A percentile compares a stretch with the other conserved stretches of the same genome.
phyloP scores from a whole-genome alignment of 768 basidiomycete species.

The Russula brevipes region DNA sequence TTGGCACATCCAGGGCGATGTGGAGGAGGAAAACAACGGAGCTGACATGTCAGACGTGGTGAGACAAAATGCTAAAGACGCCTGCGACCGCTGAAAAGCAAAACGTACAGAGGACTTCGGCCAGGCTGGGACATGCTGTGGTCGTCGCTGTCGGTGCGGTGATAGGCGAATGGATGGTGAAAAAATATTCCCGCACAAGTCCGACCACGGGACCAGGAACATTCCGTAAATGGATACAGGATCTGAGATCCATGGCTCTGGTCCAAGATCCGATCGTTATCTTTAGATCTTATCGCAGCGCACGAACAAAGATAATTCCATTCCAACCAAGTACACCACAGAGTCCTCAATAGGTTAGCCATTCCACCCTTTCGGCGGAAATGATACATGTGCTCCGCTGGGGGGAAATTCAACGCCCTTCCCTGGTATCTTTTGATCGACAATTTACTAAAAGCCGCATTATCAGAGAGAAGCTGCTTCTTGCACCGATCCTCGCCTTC shows the following conservation, averaged over 20 bases:
- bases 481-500: conserved; percentile 10
- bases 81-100: neutral
- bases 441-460: conserved; percentile 10
- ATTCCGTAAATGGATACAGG: neutral
- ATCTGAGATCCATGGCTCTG: conserved; percentile 11
- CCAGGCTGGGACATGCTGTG: conserved; percentile 26
- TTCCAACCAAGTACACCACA: neutral
- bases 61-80: neutral
- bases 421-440: conserved; percentile 13
- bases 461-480: conserved; percentile 2
- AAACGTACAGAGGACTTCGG: conserved; percentile 25
- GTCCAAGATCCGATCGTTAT: conserved; percentile 13
- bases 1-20: conserved; percentile 70
- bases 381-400: neutral
- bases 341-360: too few species aligned
- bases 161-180: neutral
- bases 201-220: conserved; percentile 16
- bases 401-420: neutral
- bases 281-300: conserved; percentile 7
- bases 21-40: conserved; percentile 73
- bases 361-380: neutral
- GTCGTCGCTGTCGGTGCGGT: neutral
- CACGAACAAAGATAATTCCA: conserved; percentile 1
- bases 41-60: conserved; percentile 33
- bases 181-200: neutral